Percentiles rank a stretch among this genome's conserved stretches.
phyloP scores from a whole-genome alignment of 441 rosid species.

The Metrosideros polymorpha region DNA sequence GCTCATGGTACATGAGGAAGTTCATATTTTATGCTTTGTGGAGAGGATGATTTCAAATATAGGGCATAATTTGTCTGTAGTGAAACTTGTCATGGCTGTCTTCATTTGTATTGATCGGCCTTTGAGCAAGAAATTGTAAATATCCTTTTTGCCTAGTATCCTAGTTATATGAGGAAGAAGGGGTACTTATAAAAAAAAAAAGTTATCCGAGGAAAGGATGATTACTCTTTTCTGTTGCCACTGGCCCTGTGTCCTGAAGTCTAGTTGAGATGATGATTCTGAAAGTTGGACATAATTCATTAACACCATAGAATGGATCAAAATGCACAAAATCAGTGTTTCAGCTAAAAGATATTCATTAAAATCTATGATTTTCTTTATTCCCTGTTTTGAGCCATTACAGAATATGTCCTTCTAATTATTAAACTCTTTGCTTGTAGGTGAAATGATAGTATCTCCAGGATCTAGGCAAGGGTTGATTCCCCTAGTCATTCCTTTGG shows the following conservation, averaged over 20 bases:
- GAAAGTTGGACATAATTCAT: background rate
- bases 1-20: background rate
- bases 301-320: background rate
- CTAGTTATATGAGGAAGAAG: background rate
- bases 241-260: background rate
- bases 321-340: background rate
- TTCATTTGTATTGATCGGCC: background rate
- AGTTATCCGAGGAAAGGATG: background rate
- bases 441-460: constrained; percentile 62
- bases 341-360: background rate
- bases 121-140: background rate
- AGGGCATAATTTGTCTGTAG: background rate
- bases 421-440: constrained; percentile 19
- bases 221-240: background rate
- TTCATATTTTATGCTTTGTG: background rate
- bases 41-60: background rate
- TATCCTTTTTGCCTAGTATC: background rate
- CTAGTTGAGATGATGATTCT: background rate
- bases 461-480: constrained; percentile 64
- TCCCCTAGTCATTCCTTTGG: constrained; percentile 72
- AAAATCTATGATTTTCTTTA: background rate
- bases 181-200: background rate
- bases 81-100: background rate
- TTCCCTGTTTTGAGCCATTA: background rate
- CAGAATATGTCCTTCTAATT: background rate